These are phyloP conservation scores for Aleurites moluccanus DNA, from an alignment of 441 rosid species.

Conservation along the genomic window DNA sequence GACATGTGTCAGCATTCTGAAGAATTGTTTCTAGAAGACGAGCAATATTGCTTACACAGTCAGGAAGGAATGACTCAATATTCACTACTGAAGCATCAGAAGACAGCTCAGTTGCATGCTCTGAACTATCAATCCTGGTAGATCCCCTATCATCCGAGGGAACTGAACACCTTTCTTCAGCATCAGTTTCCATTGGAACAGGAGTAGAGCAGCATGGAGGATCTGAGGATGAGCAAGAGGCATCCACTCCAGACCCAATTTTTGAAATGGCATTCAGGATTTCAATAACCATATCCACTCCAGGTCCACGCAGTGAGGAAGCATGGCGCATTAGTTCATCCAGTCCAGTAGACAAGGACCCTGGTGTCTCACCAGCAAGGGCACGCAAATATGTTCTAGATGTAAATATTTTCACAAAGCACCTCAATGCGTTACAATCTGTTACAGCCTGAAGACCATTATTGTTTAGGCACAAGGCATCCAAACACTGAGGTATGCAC, in stretches of 20 bases:
- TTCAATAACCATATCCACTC: slow-evolving; percentile 93
- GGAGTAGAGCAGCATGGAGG: slow-evolving; percentile 43
- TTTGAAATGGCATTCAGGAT: slow-evolving; percentile 58
- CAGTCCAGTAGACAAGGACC: slow-evolving; percentile 85
- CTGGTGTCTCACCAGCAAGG: slow-evolving; percentile 79
- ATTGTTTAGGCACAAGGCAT: slow-evolving; percentile 90
- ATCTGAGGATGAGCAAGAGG: slow-evolving; percentile 48
- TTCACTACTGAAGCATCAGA: slow-evolving; percentile 56
- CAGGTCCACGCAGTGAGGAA: slow-evolving; percentile 78
- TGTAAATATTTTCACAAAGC: slow-evolving; percentile 92
- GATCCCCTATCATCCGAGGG: slow-evolving; percentile 43
- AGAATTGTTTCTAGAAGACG: slow-evolving; percentile 95
- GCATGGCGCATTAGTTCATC: slow-evolving; percentile 98
- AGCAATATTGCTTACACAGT: slow-evolving; percentile 76
- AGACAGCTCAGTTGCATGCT: slow-evolving; percentile 50
- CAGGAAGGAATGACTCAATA: slow-evolving; percentile 78
- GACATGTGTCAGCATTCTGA: slow-evolving; percentile 96
- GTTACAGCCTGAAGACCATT: slow-evolving; percentile 90
- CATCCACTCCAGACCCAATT: slow-evolving; percentile 72
- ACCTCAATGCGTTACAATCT: slow-evolving; percentile 83
- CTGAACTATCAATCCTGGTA: slow-evolving; percentile 48
- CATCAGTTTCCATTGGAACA: slow-evolving; percentile 94
- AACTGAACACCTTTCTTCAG: slow-evolving; percentile 52
- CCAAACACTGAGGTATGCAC: slow-evolving; percentile 98
- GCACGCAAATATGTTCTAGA: slow-evolving; percentile 75